Evolutionary conservation across 2,329 filamentous ascomycete genomes (phyloP).

Genomic region (Rugonectria rugulosa): DNA sequence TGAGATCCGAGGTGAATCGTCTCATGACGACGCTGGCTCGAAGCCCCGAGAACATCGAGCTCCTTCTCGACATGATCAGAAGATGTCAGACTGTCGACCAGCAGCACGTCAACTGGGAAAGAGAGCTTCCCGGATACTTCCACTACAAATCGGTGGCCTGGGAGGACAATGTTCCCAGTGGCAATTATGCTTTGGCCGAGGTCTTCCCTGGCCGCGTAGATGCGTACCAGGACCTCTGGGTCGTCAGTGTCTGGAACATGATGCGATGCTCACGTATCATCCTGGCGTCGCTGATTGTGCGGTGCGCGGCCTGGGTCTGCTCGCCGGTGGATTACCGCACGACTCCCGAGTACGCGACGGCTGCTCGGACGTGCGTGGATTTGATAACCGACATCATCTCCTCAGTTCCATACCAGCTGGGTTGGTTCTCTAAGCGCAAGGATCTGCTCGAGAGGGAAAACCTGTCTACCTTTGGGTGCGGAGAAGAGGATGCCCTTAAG

Average conservation of each 20-base stretch:
- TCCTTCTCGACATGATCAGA: slow-evolving; percentile 60
- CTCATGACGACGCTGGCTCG: slow-evolving; percentile 56
- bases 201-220: slow-evolving; percentile 69
- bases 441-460: slow-evolving; percentile 50
- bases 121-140: slow-evolving; percentile 58
- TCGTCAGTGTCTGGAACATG: slow-evolving; percentile 66
- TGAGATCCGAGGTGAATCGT: slow-evolving; percentile 62
- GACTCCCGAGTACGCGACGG: slow-evolving; percentile 66
- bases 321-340: slow-evolving; percentile 68
- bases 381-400: slow-evolving; percentile 67
- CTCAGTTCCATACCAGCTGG: slow-evolving; percentile 67
- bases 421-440: slow-evolving; percentile 60
- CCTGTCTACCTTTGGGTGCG: slow-evolving; percentile 57
- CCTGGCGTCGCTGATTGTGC: slow-evolving; percentile 62
- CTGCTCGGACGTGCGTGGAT: slow-evolving; percentile 58
- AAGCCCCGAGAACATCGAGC: slow-evolving; percentile 57
- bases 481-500: slow-evolving; percentile 58
- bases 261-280: slow-evolving; percentile 61
- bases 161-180: slow-evolving; percentile 61
- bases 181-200: slow-evolving; percentile 61
- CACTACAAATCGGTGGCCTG: slow-evolving; percentile 62
- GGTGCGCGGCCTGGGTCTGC: slow-evolving; percentile 68
- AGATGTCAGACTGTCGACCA: slow-evolving; percentile 61
- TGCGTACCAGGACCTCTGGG: slow-evolving; percentile 65
- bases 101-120: slow-evolving; percentile 60